These are phyloP conservation scores for Straminergon stramineum DNA, from an alignment of 225 moss, liverwort and hornwort species.

Conservation along the genomic window DNA sequence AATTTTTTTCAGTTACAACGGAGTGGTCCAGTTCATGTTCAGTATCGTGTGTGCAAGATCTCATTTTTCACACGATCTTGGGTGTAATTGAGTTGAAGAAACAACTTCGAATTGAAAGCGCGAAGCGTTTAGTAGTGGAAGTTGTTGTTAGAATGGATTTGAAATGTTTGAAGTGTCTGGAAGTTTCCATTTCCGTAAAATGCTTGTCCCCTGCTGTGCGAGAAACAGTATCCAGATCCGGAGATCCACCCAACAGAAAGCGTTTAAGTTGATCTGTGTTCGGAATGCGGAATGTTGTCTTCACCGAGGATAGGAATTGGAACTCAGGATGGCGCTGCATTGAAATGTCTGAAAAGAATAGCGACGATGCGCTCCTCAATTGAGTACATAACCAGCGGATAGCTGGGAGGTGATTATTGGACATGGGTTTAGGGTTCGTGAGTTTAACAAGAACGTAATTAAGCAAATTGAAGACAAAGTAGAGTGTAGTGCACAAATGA, in stretches of 20 bases:
- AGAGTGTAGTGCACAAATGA: not conserved
- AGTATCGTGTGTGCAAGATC: too few species aligned
- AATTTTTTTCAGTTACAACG: not conserved
- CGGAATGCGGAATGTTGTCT: not conserved
- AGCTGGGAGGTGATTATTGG: not conserved
- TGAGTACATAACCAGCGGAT: not conserved
- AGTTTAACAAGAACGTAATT: not conserved
- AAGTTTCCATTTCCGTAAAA: not conserved
- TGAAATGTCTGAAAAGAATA: not conserved
- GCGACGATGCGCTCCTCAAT: too few species aligned
- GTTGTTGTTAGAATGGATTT: not conserved
- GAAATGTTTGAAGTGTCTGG: not conserved
- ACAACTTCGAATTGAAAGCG: not conserved
- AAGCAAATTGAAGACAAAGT: not conserved
- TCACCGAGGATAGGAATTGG: not conserved
- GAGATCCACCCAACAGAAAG: not conserved
- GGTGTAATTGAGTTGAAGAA: too few species aligned
- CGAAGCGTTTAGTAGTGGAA: too few species aligned
- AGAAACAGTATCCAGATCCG: too few species aligned
- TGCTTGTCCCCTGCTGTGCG: too few species aligned
- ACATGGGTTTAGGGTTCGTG: not conserved
- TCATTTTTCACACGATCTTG: fast-evolving
- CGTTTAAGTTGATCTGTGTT: not conserved
- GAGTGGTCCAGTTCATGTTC: not conserved
- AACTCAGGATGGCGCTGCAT: too few species aligned